A percentile compares a stretch with the other conserved stretches of the same genome.
Evolutionary conservation across 1,139 yeast genomes (phyloP).

Genomic region (Saccharomycopsis hybrid): DNA sequence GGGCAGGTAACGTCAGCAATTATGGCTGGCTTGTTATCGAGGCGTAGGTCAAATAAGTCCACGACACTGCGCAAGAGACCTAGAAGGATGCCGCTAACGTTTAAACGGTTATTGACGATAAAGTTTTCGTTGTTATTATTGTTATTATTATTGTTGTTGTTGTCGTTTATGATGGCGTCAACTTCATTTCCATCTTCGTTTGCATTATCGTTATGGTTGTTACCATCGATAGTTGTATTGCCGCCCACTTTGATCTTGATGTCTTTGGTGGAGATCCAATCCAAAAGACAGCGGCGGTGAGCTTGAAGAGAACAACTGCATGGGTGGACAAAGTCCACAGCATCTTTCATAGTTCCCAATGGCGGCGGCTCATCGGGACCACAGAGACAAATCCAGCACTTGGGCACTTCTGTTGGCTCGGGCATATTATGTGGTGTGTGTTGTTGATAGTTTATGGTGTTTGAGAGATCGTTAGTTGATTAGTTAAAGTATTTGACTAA

Average conservation of each 20-base stretch:
- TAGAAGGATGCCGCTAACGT: neutral
- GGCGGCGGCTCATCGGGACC: slow-evolving; percentile 35
- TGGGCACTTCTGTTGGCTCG: slow-evolving; percentile 3
- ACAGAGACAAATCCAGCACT: slow-evolving; percentile 43
- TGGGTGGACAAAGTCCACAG: slow-evolving; percentile 35
- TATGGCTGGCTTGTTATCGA: neutral
- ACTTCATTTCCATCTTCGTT: too few species aligned
- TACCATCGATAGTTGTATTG: too few species aligned
- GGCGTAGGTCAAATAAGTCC: neutral
- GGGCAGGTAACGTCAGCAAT: slow-evolving; percentile 32
- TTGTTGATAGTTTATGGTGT: too few species aligned
- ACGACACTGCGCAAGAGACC: slow-evolving; percentile 1
- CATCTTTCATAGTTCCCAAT: slow-evolving; percentile 27
- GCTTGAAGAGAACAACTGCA: slow-evolving; percentile 39
- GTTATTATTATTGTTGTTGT: neutral
- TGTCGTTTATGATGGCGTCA: neutral
- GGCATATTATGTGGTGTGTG: too few species aligned
- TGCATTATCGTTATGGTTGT: too few species aligned
- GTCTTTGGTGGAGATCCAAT: slow-evolving; percentile 32
- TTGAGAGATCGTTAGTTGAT: too few species aligned
- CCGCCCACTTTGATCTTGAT: neutral
- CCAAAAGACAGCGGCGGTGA: slow-evolving; percentile 37
- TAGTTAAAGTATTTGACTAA: too few species aligned
- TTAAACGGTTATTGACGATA: neutral
- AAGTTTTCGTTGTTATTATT: neutral